Percentiles rank a stretch among this genome's conserved stretches.
These are phyloP conservation scores for Saccharomyces hybrid DNA, from an alignment of 1,139 yeast species.

Conservation along the genomic window DNA sequence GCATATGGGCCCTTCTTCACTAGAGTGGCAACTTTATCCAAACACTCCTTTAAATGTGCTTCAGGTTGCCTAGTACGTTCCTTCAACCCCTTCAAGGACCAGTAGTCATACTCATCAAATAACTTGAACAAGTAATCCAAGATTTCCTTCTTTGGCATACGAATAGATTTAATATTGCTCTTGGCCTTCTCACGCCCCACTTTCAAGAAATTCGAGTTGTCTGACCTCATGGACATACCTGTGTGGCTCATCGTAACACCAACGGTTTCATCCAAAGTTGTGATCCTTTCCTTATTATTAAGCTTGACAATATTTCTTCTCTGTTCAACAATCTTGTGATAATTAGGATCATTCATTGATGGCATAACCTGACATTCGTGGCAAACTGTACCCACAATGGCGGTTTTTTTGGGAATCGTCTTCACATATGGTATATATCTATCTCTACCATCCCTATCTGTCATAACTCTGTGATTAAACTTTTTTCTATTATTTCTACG, in stretches of 20 bases:
- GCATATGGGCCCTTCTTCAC: slow-evolving; percentile 96
- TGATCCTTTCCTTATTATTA: slow-evolving; percentile 61
- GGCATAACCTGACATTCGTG: slow-evolving; percentile 92
- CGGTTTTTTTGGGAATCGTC: slow-evolving; percentile 79
- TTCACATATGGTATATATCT: slow-evolving; percentile 63
- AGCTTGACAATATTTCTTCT: slow-evolving; percentile 43
- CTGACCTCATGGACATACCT: slow-evolving; percentile 69
- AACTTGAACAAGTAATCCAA: slow-evolving; percentile 80
- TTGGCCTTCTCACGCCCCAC: slow-evolving; percentile 37
- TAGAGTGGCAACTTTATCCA: slow-evolving; percentile 82
- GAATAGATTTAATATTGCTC: slow-evolving; percentile 64
- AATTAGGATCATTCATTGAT: slow-evolving; percentile 61
- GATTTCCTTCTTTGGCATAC: slow-evolving; percentile 90
- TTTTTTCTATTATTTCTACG: slow-evolving; percentile 29
- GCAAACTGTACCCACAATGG: slow-evolving; percentile 76
- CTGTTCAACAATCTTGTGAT: slow-evolving; percentile 48
- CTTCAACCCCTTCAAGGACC: slow-evolving; percentile 91
- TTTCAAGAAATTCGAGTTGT: slow-evolving; percentile 58
- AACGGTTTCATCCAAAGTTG: slow-evolving; percentile 72
- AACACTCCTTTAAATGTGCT: slow-evolving; percentile 79
- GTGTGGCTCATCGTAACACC: slow-evolving; percentile 84
- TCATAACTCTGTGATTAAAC: slow-evolving; percentile 34
- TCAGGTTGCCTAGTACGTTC: slow-evolving; percentile 97
- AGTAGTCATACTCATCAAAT: slow-evolving; percentile 92
- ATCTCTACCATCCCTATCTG: slow-evolving; percentile 39